A percentile compares a stretch with the other conserved stretches of the same genome.
phyloP scores from a whole-genome alignment of 2,329 filamentous ascomycete species.

The Neofusicoccum cordaticola region DNA sequence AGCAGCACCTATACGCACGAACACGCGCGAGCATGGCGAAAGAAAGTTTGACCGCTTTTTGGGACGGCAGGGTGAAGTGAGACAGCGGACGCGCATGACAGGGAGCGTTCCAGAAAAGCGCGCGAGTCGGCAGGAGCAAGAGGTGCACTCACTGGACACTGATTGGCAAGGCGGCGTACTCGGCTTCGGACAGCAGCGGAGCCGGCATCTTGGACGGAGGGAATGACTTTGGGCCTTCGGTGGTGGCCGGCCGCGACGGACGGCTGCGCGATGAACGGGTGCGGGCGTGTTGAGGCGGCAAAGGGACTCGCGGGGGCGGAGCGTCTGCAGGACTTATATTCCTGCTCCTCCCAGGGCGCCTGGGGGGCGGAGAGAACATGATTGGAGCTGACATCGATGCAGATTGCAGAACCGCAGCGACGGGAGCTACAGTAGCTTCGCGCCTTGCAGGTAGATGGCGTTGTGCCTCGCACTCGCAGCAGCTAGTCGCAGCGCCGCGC shows the following conservation, averaged over 20 bases:
- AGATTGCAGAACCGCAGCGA: constrained; percentile 4
- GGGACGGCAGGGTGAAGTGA: constrained; percentile 18
- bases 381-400: constrained; percentile 5
- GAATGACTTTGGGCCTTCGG: neutral
- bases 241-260: constrained; percentile 5
- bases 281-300: neutral
- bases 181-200: constrained; percentile 33
- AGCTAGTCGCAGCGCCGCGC: constrained; percentile 9
- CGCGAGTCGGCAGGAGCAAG: constrained; percentile 4
- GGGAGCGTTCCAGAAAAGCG: constrained; percentile 17
- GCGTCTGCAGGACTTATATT: constrained; percentile 8
- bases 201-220: constrained; percentile 14
- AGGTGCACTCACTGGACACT: constrained; percentile 42
- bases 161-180: constrained; percentile 42
- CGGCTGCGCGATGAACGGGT: constrained; percentile 6
- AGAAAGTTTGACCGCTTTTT: neutral
- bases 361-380: constrained; percentile 7
- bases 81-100: constrained; percentile 19
- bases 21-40: neutral
- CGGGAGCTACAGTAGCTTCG: constrained; percentile 14
- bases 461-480: constrained; percentile 7
- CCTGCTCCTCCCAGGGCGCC: constrained; percentile 6
- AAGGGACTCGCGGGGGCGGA: neutral
- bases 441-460: constrained; percentile 13
- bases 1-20: neutral